These are phyloP conservation scores for Geopyxis carbonaria DNA, from an alignment of 495 filamentous ascomycete genomes.

Conservation along the genomic window DNA sequence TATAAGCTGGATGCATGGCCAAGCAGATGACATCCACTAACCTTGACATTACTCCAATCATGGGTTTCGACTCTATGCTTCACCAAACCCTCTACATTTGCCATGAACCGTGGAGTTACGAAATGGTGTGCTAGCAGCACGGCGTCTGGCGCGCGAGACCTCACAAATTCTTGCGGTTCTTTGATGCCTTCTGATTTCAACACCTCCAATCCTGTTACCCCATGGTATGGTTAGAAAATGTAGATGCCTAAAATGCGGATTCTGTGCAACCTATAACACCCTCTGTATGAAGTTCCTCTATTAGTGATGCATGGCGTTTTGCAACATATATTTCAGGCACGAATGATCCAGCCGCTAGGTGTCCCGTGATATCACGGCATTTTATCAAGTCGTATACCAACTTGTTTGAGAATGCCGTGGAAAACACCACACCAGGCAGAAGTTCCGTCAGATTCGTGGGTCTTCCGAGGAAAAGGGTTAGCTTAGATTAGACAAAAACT, in stretches of 20 bases:
- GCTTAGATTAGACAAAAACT: neutral
- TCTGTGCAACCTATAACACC: neutral
- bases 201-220: conserved; percentile 6
- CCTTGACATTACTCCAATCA: conserved; percentile 21
- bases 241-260: neutral
- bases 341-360: neutral
- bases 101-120: conserved; percentile 16
- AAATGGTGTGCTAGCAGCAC: conserved; percentile 13
- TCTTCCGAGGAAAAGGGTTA: no score
- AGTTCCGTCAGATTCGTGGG: no score
- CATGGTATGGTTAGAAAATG: neutral
- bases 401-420: neutral
- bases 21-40: neutral
- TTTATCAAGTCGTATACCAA: neutral
- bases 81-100: conserved; percentile 8
- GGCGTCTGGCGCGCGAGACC: conserved; percentile 9
- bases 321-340: conserved; percentile 1
- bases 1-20: neutral
- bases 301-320: neutral
- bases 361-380: neutral
- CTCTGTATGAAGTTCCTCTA: conserved; percentile 3
- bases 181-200: conserved; percentile 11
- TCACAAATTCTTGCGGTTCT: conserved; percentile 13
- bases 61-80: conserved; percentile 11
- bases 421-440: no score